Percentiles rank a stretch among this genome's conserved stretches.
phyloP scores from a whole-genome alignment of 2,329 filamentous ascomycete genomes.

The Monosporascus sp. region DNA sequence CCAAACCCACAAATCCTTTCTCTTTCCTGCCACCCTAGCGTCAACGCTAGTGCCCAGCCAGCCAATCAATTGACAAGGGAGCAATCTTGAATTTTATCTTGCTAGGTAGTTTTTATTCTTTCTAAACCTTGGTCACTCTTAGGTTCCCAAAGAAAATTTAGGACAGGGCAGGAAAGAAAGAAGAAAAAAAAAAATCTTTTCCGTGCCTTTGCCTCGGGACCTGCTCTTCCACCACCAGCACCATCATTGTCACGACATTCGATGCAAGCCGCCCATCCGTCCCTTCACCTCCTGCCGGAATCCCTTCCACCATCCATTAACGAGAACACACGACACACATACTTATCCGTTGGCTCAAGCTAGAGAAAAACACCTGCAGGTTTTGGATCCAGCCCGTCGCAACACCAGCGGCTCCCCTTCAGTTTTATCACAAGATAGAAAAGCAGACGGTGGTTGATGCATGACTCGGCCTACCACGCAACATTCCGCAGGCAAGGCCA shows the following conservation, averaged over 20 bases:
- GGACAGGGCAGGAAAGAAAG: neutral
- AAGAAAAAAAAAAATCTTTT: neutral
- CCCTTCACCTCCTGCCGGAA: too few relatives aligned
- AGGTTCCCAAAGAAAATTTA: slow-evolving; percentile 12
- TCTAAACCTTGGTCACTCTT: slow-evolving; percentile 19
- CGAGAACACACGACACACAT: too few relatives aligned
- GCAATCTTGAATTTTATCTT: slow-evolving; percentile 23
- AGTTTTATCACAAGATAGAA: neutral
- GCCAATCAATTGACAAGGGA: slow-evolving; percentile 20
- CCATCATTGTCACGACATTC: neutral
- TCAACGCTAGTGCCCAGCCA: slow-evolving; percentile 10
- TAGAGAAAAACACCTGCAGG: too few relatives aligned
- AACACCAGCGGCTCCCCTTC: too few relatives aligned
- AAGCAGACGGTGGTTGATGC: slow-evolving; percentile 3
- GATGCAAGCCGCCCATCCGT: too few relatives aligned
- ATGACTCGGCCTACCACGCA: slow-evolving; percentile 22
- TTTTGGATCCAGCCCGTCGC: too few relatives aligned
- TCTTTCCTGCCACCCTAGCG: slow-evolving; percentile 25
- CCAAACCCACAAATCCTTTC: slow-evolving; percentile 20
- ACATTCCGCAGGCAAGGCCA: slow-evolving; percentile 3
- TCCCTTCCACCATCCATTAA: too few relatives aligned
- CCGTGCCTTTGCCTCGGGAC: neutral
- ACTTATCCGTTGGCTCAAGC: too few relatives aligned
- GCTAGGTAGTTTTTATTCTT: slow-evolving; percentile 19
- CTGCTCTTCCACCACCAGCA: neutral